Percentiles rank a stretch among this genome's conserved stretches.
Evolutionary conservation across 352 stramenopile species (phyloP).

Genomic region (Phytophthora nicotianae): DNA sequence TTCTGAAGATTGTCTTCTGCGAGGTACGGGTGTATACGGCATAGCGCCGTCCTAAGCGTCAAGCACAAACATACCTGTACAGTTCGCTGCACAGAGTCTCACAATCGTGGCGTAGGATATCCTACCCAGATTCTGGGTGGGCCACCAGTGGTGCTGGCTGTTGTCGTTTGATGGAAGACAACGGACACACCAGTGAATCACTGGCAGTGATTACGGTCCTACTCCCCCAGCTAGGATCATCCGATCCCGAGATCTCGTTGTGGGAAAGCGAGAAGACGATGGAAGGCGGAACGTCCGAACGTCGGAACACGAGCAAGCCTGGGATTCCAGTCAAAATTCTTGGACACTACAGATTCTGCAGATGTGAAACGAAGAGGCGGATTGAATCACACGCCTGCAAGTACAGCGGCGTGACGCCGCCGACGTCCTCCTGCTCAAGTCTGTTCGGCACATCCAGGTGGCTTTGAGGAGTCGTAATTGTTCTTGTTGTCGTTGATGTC

Average conservation of each 20-base stretch:
- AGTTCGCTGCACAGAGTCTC: constrained; percentile 10
- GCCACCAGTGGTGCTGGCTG: neutral
- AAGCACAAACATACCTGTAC: neutral
- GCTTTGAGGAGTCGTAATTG: neutral
- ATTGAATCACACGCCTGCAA: neutral
- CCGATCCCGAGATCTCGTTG: constrained; percentile 17
- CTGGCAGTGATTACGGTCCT: constrained; percentile 10
- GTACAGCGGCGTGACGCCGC: too few species aligned
- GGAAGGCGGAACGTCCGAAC: constrained; percentile 20
- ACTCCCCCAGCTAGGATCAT: too few species aligned
- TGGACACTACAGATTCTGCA: neutral
- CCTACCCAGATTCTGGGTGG: constrained; percentile 3
- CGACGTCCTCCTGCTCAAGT: neutral
- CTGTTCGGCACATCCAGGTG: constrained; percentile 5
- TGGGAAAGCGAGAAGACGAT: constrained; percentile 20
- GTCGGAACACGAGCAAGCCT: neutral
- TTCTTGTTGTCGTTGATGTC: neutral
- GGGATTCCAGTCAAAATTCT: neutral
- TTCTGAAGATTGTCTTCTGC: neutral
- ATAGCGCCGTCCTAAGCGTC: neutral
- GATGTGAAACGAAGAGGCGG: neutral
- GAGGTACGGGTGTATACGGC: neutral
- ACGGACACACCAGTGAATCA: neutral
- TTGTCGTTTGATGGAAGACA: neutral
- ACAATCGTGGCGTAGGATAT: constrained; percentile 21